A percentile compares a stretch with the other conserved stretches of the same genome.
phyloP scores from a whole-genome alignment of 2,329 filamentous ascomycete genomes.

The Fusarium sp. region DNA sequence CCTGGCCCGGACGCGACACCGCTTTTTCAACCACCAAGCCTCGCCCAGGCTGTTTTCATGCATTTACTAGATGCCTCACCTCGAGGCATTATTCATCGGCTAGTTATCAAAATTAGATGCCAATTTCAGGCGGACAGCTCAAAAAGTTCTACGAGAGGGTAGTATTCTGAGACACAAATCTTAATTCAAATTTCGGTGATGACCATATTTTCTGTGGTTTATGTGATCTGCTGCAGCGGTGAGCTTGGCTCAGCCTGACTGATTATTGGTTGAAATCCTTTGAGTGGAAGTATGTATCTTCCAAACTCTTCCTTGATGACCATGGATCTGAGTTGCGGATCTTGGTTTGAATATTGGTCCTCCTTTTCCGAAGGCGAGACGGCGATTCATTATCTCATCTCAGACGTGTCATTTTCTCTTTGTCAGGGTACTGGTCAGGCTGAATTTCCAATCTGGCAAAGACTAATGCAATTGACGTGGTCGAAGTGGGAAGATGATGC shows the following conservation, averaged over 20 bases:
- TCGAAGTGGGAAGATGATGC: too few species aligned
- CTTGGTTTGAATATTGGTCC: too few species aligned
- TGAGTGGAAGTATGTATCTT: too few species aligned
- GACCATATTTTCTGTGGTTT: slow-evolving; percentile 1
- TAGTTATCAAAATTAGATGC: slow-evolving; percentile 25
- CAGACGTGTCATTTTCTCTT: too few species aligned
- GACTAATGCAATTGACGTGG: too few species aligned
- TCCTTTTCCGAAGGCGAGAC: too few species aligned
- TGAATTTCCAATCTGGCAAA: too few species aligned
- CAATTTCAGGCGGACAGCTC: slow-evolving; percentile 13
- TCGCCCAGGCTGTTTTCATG: slow-evolving; percentile 23
- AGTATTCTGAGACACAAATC: slow-evolving; percentile 22
- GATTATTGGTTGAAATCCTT: background rate
- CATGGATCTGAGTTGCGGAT: background rate
- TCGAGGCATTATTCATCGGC: slow-evolving; percentile 7
- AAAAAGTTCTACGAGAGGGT: slow-evolving; percentile 3
- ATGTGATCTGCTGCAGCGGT: background rate
- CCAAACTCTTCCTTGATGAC: too few species aligned
- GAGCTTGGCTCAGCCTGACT: background rate
- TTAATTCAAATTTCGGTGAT: slow-evolving; percentile 25
- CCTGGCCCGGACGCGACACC: slow-evolving; percentile 23
- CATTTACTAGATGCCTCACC: slow-evolving; percentile 13
- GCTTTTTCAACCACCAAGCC: slow-evolving; percentile 29
- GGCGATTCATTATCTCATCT: too few species aligned
- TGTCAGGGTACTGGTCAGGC: too few species aligned